Percentiles rank a stretch among this genome's conserved stretches.
Conservation (phyloP, 2,329 filamentous ascomycete species). For the Emmonsia crescens region DNA sequence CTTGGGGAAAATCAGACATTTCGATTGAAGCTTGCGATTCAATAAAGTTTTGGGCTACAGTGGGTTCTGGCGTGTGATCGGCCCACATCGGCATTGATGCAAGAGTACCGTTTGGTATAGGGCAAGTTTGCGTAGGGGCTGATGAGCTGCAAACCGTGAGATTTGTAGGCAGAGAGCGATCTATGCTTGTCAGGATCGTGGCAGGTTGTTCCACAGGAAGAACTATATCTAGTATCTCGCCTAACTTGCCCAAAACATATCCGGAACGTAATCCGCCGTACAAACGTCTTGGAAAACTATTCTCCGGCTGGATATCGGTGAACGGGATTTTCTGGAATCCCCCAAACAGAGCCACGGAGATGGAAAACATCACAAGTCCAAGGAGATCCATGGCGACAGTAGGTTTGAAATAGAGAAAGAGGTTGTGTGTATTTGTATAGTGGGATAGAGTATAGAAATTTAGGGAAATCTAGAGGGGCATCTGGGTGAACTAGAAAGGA, state of each 20-base stretch:
- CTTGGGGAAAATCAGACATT: background rate
- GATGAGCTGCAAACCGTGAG: background rate
- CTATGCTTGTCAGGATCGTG: background rate
- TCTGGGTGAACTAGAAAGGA: background rate
- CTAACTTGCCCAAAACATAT: background rate
- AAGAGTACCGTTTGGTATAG: background rate
- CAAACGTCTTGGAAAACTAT: constrained; percentile 7
- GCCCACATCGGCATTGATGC: background rate
- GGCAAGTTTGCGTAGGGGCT: background rate
- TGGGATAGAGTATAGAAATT: background rate
- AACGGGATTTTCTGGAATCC: constrained; percentile 7
- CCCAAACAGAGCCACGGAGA: constrained; percentile 16
- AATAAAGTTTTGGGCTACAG: background rate
- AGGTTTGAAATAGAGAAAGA: background rate
- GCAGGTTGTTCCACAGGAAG: background rate
- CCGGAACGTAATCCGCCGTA: constrained; percentile 5
- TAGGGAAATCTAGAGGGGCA: background rate
- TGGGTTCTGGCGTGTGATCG: background rate
- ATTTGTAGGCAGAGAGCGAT: background rate
- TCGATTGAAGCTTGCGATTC: background rate
- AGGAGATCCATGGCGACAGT: constrained; percentile 12
- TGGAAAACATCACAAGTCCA: constrained; percentile 12
- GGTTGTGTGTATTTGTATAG: background rate
- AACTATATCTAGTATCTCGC: background rate
- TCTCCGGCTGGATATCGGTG: constrained; percentile 2